Evolutionary conservation across 2,329 filamentous ascomycete genomes (phyloP), one percentile per base, ranked within the genome.

Genomic region (Zymoseptoria tritici): DNA sequence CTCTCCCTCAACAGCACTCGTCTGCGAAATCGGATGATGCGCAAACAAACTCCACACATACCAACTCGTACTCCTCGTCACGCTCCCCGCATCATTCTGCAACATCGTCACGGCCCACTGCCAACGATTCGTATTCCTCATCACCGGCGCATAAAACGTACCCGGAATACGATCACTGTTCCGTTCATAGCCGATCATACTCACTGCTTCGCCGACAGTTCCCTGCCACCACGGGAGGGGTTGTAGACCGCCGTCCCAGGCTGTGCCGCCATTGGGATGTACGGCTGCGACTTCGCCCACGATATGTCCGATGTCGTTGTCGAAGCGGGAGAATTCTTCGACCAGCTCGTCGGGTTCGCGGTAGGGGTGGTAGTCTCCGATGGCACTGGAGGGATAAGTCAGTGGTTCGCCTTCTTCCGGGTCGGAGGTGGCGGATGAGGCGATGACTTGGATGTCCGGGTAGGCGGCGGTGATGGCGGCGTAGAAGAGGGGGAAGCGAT

Each of bases 151-250:
- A 59, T 82, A 83, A 57, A 78, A 76, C 1, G 79, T 78, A 3
- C 80, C 81, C 1, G 78, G 77, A 49, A 85, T 77, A 9, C 51
- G 51, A 65, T 85, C 82, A 2, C 78, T 76, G 70, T 87, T 87
- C 56, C 85, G 78, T 76, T 88, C 85, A 50, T 83, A 82, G 16
- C 84, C 82, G 62, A 87, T 78, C 19, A 87, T 74, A 58, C 81
- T 84, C 7, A 88, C 78, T n/a, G 83, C 84, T 68, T 88, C 85
- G 11, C 80, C 80, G 5, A 88, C 82, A 9, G 80, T 77, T 21
- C 83, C 84, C 54, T 81, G 80, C 83, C 64, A 67, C 56, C 58
- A 66, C 4, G 65, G 67, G 55, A 62, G 68, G 20, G 55, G 49
- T 20, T 55, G 49, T 2, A 62, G 58, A 20, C n/a, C 49, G 9